Base-by-base conservation (phyloP, 768 basidiomycete species). In the Boletus barrowsii region DNA sequence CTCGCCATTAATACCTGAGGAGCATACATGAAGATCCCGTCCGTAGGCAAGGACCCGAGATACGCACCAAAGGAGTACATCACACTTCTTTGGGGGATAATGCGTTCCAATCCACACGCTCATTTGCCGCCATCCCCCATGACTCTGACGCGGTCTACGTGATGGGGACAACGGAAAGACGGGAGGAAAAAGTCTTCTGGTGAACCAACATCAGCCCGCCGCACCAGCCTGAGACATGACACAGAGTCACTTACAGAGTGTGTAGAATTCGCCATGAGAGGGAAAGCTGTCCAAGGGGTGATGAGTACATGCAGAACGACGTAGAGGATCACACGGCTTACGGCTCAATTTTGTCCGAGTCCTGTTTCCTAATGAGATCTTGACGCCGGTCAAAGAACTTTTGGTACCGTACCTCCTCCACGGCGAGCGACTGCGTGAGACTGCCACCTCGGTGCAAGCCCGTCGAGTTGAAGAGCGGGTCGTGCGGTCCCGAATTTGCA, bases 101-200 rank as follows among this genome's bases (percentile, higher is more conserved):
- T 64, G 24, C 76, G 73, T 37, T 76, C 75, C 47, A 80, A 43
- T 5, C 81, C 80, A 49, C 80, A 82, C 3, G 76, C 57, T 42
- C 49, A 82, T 62, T 82, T 82, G 4, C 80, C 80, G 8, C 80
- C 80, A 52, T 82, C 81, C 3, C 78, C 80, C 58, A 81, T 68
- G 10, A 71, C 67, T 3, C 81, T 81, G 17, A 82, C 49, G 44
- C 80, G 72, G 42, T 79, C 72, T 0, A 76, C 62, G 22, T 75
- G 73, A 69, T n/a, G 79, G 4, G 81, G 81, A 48, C 81, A 82
- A 39, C 66, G 73, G 57, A 73, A 83, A 0, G 76, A 71, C 5
- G 81, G 75, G 10, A 75, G 72, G 65, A 80, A 82, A 62, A 83
- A 82, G 57, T 83, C 81, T 81, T 80, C 84, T 85, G 60, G 17